These are phyloP conservation scores for Gossypium gossypioides DNA, from an alignment of 441 rosid genomes.

Conservation along the genomic window DNA sequence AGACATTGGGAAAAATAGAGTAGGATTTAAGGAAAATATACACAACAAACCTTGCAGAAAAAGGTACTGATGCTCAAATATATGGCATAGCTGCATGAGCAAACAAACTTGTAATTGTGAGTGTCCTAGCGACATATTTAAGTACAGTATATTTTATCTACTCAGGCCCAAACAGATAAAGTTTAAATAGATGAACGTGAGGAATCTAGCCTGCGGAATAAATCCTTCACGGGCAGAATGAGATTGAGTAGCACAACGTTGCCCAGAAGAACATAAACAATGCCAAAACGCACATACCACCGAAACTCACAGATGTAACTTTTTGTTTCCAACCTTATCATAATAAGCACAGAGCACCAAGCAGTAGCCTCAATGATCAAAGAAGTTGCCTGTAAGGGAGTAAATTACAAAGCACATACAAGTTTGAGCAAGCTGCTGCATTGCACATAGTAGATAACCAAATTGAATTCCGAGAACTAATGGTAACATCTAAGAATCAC, in stretches of 20 bases:
- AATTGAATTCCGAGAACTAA: not conserved
- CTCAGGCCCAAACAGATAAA: not conserved
- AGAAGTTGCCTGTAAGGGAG: conserved; percentile 47
- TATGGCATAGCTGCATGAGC: conserved; percentile 44
- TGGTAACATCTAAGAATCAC: not conserved
- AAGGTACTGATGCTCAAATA: conserved; percentile 50
- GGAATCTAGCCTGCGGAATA: conserved; percentile 42
- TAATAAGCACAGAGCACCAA: conserved; percentile 75
- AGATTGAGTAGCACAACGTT: conserved; percentile 70
- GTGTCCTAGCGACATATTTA: not conserved
- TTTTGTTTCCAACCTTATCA: conserved; percentile 70
- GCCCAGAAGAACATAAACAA: conserved; percentile 66
- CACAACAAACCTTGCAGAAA: conserved; percentile 61
- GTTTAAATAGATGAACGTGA: not conserved
- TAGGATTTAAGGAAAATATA: not conserved
- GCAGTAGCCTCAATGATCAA: conserved; percentile 48
- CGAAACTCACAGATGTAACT: conserved; percentile 66
- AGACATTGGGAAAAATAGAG: not conserved
- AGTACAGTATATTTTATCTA: not conserved
- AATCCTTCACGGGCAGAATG: conserved; percentile 42
- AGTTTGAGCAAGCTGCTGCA: not conserved
- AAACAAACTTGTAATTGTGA: conserved; percentile 16
- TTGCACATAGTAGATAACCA: not conserved
- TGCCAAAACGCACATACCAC: conserved; percentile 81
- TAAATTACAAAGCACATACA: conserved; percentile 8